phyloP scores from a whole-genome alignment of 768 basidiomycete genomes.

The Botryobasidium botryosum region DNA sequence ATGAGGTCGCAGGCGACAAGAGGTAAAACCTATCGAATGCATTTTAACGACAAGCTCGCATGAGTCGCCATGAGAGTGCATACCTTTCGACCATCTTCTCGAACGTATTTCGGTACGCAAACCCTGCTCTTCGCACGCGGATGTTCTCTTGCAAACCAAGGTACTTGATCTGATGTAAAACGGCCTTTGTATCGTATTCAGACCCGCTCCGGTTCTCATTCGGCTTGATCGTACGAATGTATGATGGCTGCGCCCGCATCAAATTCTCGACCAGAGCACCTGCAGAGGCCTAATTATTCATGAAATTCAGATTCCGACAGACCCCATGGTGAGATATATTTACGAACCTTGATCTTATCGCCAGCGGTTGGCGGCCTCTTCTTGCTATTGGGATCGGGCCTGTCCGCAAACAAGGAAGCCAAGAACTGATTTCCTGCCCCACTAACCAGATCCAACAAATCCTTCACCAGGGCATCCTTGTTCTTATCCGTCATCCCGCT shows the following conservation, averaged over 20 bases:
- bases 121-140: slow-evolving; percentile 89
- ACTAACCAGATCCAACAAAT: slow-evolving; percentile 77
- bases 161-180: slow-evolving; percentile 98
- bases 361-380: slow-evolving; percentile 95
- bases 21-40: slow-evolving; percentile 54
- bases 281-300: slow-evolving; percentile 51
- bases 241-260: slow-evolving; percentile 93
- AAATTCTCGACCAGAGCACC: slow-evolving; percentile 92
- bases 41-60: not conserved
- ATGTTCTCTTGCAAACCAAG: slow-evolving; percentile 98
- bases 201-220: slow-evolving; percentile 87
- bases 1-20: slow-evolving; percentile 85
- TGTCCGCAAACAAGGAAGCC: slow-evolving; percentile 78
- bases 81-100: slow-evolving; percentile 93
- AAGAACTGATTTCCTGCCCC: slow-evolving; percentile 70
- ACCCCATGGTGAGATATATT: not conserved
- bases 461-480: slow-evolving; percentile 93
- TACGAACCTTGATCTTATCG: slow-evolving; percentile 84
- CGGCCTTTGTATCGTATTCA: slow-evolving; percentile 89
- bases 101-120: slow-evolving; percentile 95
- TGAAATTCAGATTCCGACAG: not conserved
- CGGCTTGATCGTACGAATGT: slow-evolving; percentile 98
- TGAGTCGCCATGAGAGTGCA: not conserved
- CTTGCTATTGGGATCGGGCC: slow-evolving; percentile 92
- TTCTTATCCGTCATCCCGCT: slow-evolving; percentile 99